Evolutionary conservation across 1,284 basidiomycete species (phyloP).

Genomic region (Farysia itapuensis): DNA sequence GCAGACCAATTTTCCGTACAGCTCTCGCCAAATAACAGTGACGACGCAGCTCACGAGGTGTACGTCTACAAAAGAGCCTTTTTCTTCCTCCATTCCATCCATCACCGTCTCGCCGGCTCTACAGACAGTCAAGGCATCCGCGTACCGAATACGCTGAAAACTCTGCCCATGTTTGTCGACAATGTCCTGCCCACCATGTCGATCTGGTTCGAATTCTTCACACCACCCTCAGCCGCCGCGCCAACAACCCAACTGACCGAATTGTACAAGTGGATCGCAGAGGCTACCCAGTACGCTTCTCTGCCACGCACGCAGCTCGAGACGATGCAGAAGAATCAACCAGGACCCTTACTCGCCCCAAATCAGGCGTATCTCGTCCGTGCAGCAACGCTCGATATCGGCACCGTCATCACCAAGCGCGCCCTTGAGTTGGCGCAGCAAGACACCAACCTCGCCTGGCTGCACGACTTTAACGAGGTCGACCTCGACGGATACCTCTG

Average conservation of each 20-base stretch:
- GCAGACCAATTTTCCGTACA: not conserved
- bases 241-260: slow-evolving; percentile 4
- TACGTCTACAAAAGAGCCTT: slow-evolving; percentile 87
- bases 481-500: slow-evolving; percentile 56
- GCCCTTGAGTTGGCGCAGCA: slow-evolving; percentile 25
- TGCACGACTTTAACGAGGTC: slow-evolving; percentile 41
- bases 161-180: slow-evolving; percentile 75
- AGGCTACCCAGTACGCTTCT: slow-evolving; percentile 1
- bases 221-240: slow-evolving; percentile 64
- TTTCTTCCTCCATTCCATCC: slow-evolving; percentile 74
- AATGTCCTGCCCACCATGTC: slow-evolving; percentile 83
- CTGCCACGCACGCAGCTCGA: slow-evolving; percentile 1
- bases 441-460: slow-evolving; percentile 8
- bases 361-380: slow-evolving; percentile 49
- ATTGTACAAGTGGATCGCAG: slow-evolving; percentile 7
- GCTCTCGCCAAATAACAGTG: slow-evolving; percentile 12
- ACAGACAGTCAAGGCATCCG: not conserved
- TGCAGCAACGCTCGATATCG: slow-evolving; percentile 44
- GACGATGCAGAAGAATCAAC: not conserved
- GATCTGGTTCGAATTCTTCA: slow-evolving; percentile 73
- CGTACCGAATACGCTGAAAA: slow-evolving; percentile 61
- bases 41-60: slow-evolving; percentile 61
- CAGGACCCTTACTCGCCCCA: slow-evolving; percentile 18
- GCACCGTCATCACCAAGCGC: slow-evolving; percentile 24
- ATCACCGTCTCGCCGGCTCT: slow-evolving; percentile 62